These are phyloP conservation scores for Xylariaceae sp. DNA, from an alignment of 2,329 filamentous ascomycete genomes.

Conservation along the genomic window DNA sequence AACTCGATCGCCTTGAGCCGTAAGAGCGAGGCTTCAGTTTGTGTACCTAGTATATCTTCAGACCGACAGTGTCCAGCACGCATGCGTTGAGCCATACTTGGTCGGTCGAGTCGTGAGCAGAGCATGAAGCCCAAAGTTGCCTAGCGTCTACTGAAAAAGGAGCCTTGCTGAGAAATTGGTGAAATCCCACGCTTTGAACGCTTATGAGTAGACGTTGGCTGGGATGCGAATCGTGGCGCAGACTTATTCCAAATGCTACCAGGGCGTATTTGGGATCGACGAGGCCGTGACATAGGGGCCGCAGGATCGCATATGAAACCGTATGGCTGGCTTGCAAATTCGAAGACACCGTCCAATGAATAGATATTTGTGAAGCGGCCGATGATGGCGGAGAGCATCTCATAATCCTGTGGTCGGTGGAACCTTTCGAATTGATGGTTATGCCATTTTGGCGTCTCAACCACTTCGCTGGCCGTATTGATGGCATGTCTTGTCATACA, in stretches of 20 bases:
- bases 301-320: background rate
- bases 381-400: background rate
- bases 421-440: too few species aligned
- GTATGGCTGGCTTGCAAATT: background rate
- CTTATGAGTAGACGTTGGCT: too few species aligned
- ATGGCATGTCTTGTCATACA: too few species aligned
- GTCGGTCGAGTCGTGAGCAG: background rate
- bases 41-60: background rate
- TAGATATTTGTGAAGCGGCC: background rate
- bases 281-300: background rate
- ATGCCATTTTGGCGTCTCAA: too few species aligned
- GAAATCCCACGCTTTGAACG: background rate
- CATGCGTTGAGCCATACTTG: background rate
- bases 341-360: background rate
- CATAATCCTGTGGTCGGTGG: background rate
- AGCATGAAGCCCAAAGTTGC: background rate
- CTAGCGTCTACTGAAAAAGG: background rate
- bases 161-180: background rate
- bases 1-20: conserved; percentile 7
- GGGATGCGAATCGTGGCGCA: too few species aligned
- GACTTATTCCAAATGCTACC: background rate
- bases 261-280: too few species aligned
- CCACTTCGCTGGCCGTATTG: too few species aligned
- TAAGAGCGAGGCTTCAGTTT: background rate
- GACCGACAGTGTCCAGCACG: background rate